Base-by-base conservation (phyloP, 352 stramenopile genomes). In the Phytophthora palmivora region DNA sequence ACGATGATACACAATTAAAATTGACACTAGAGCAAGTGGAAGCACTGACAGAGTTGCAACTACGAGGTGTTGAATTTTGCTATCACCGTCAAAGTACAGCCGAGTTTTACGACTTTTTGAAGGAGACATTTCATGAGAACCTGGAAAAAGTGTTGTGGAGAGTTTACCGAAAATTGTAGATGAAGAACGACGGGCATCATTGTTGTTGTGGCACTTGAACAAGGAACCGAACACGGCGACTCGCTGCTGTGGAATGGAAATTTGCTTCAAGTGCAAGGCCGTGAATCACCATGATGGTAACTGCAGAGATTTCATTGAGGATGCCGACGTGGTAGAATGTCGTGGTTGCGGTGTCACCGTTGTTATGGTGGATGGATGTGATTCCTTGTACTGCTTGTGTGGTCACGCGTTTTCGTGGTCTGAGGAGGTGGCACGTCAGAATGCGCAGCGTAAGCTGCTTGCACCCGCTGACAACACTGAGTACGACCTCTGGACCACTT, bases 201-300 rank as follows among this genome's bases (percentile, higher is more conserved):
- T 89, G 58, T 52, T 86, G 37, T 53, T 89, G 39, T 60, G 76
- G 26, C 63, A 86, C 28, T 60, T 87, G 9, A 73, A 70, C 43
- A 44, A 75, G 45, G 41, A 86, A 30, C 80, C 77, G 3, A 63
- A 87, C 41, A 78, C 73, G n/a, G 36, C 58, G 21, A 89, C 80
- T 15, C 63, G 37, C 10, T 89, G 80, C 57, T 89, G 80, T 39
- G 52, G 69, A 5, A 51, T 52, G 22, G 4, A 26, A 0, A 73
- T 87, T 43, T 89, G 80, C 50, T 89, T 89, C 43, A 89, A 89
- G 45, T 89, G 80, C 70, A 89, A 89, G 53, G 58, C 67, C 0
- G 69, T 53, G 3, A 47, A 63, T 37, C 78, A 87, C 49, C 75
- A 87, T 48, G 56, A 70, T 19, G 77, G 76, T 26, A 22, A 74